Percentiles rank a stretch among this genome's conserved stretches.
These are phyloP conservation scores for Mycena vulgaris DNA, from an alignment of 768 basidiomycete genomes.

Conservation along the genomic window DNA sequence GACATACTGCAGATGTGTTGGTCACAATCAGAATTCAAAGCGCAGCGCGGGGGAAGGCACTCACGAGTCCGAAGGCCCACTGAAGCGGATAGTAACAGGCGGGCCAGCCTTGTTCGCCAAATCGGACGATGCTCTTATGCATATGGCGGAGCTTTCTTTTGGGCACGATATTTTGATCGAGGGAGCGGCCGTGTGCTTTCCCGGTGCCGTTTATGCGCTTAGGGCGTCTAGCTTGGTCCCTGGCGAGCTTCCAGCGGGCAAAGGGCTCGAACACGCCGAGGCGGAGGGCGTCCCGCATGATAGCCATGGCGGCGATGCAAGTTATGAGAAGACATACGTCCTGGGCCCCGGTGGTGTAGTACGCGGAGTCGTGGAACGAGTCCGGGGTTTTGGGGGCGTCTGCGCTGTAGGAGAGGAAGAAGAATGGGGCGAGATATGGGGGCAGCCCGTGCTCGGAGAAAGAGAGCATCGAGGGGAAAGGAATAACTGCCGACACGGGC, in stretches of 20 bases:
- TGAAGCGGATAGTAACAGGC: constrained; percentile 84
- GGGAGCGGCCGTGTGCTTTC: constrained; percentile 43
- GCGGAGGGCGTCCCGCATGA: constrained; percentile 85
- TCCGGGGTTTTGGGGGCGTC: constrained; percentile 70
- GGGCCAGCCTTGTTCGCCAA: constrained; percentile 97
- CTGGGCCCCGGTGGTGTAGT: constrained; percentile 79
- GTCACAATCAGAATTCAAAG: constrained; percentile 26
- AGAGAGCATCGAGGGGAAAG: constrained; percentile 54
- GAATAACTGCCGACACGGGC: constrained; percentile 28
- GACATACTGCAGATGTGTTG: constrained; percentile 73
- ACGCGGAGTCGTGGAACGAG: constrained; percentile 78
- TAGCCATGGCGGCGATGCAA: constrained; percentile 89
- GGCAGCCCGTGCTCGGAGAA: constrained; percentile 61
- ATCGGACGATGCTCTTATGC: constrained; percentile 83
- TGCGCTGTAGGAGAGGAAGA: constrained; percentile 81
- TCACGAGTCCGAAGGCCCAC: constrained; percentile 86
- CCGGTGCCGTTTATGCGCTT: constrained; percentile 53
- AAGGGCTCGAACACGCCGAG: constrained; percentile 85
- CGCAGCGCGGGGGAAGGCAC: constrained; percentile 53
- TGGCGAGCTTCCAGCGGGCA: constrained; percentile 80
- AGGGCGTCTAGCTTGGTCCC: constrained; percentile 56
- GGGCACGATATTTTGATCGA: constrained; percentile 37
- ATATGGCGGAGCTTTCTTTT: constrained; percentile 71
- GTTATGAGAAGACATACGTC: constrained; percentile 87
- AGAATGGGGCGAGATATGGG: constrained; percentile 75